These are phyloP conservation scores for Tylopilus intermedius DNA, from an alignment of 768 basidiomycete species.

Conservation along the genomic window DNA sequence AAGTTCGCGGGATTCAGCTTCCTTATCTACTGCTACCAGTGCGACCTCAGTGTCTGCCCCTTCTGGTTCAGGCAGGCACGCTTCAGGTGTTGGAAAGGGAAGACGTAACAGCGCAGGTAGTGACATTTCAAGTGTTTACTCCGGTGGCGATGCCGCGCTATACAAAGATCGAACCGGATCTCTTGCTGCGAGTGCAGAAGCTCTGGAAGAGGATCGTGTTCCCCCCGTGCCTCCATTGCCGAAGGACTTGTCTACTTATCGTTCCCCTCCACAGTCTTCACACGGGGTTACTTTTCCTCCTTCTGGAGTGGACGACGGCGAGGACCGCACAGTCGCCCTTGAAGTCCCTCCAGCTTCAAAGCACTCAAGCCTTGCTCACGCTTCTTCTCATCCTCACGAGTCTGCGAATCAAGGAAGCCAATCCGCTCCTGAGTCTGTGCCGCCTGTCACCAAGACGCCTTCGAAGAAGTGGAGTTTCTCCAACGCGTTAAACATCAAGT, in stretches of 20 bases:
- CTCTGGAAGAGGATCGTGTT: conserved; percentile 59
- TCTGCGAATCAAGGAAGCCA: conserved; percentile 35
- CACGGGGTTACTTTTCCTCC: conserved; percentile 50
- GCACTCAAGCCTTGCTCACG: conserved; percentile 23
- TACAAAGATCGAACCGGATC: conserved; percentile 67
- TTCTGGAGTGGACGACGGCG: conserved; percentile 40
- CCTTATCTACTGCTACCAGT: conserved; percentile 73
- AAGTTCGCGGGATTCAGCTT: conserved; percentile 86
- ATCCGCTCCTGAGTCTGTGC: conserved; percentile 39
- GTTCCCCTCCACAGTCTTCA: conserved; percentile 61
- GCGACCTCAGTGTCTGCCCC: conserved; percentile 63
- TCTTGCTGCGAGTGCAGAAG: conserved; percentile 55
- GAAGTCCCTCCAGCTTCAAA: conserved; percentile 43
- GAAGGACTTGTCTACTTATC: conserved; percentile 79
- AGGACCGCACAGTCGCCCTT: conserved; percentile 46
- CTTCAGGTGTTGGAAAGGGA: conserved; percentile 52
- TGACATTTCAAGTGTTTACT: conserved; percentile 74
- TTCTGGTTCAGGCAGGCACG: conserved; percentile 67
- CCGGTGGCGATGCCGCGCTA: conserved; percentile 52
- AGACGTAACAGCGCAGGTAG: conserved; percentile 82
- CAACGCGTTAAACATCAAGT: conserved; percentile 72
- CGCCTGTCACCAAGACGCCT: conserved; percentile 63
- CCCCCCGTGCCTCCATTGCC: conserved; percentile 92
- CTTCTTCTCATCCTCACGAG: conserved; percentile 36
- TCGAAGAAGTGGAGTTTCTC: conserved; percentile 98